Base-by-base conservation (phyloP, 169 alveolate species). In the Eimeria praecox region DNA sequence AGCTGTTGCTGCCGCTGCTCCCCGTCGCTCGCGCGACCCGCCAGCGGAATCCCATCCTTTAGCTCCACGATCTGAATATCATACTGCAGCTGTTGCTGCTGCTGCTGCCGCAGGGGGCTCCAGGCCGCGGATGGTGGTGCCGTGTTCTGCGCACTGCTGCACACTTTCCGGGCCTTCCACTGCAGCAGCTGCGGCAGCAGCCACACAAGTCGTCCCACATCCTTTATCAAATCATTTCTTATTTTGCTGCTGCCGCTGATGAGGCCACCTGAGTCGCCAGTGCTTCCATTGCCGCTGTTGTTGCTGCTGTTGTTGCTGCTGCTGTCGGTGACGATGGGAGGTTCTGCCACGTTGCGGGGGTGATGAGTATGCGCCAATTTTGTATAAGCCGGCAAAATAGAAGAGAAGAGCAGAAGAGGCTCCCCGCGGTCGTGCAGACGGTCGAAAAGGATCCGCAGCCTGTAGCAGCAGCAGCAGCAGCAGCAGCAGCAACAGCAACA, bases 181-280 rank as follows among this genome's bases (percentile, higher is more conserved):
- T 87, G 93, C 83, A 87, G 93, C 93, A 87, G 93, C 93, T 87
- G 93, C 33, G 93, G 93, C 59, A 87, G 49, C 33, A 87, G 93
- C 93, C 93, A 87, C 83, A 87, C 83, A 80, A 87, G 83, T n/a
- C 93, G 80, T 40, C 93, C 93, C 2, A 87, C 66, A 87, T 87
- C 93, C n/a, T 87, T 87, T 40, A 87, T 62, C 64, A 87, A 52
- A 62, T 87, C 93, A 71, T 87, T 56, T 46, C 93, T 35, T 14
- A 87, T 71, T 62, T 62, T 87, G 93, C 59, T 40, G 80, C 93
- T 87, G 44, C 93, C 83, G 9, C 40, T 40, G 46, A 35, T 38
- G 78, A 35, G 12, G 66, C 83, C 12, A 40, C 44, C 18, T 42
- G 52, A 2, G 22, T 46, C 71, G 49, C 93, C 91, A 20, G 5